A percentile compares a stretch with the other conserved stretches of the same genome.
phyloP scores from a whole-genome alignment of 2,329 filamentous ascomycete species.

The Penicillium brevicompactum region DNA sequence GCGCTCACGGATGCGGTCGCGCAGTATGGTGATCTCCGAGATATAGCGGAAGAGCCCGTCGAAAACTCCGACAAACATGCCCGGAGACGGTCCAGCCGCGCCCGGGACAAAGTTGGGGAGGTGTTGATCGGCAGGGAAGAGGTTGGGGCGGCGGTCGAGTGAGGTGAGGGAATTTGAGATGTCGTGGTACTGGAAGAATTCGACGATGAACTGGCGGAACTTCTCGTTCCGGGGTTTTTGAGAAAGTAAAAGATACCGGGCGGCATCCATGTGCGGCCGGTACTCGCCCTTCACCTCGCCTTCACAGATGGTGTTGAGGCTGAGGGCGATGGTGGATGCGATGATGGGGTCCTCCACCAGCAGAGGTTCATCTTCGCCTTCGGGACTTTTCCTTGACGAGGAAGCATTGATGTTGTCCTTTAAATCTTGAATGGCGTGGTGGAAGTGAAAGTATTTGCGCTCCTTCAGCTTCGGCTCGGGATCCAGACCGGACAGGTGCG shows the following conservation, averaged over 20 bases:
- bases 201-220: slow-evolving; percentile 71
- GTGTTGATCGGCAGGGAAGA: slow-evolving; percentile 55
- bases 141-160: slow-evolving; percentile 55
- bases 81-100: slow-evolving; percentile 47
- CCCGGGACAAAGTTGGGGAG: slow-evolving; percentile 58
- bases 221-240: slow-evolving; percentile 64
- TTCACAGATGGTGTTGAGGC: slow-evolving; percentile 63
- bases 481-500: slow-evolving; percentile 63
- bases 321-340: slow-evolving; percentile 61
- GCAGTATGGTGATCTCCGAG: slow-evolving; percentile 74
- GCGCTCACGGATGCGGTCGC: slow-evolving; percentile 71
- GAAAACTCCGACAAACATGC: slow-evolving; percentile 73
- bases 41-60: slow-evolving; percentile 81
- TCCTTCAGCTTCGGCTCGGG: slow-evolving; percentile 55
- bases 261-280: slow-evolving; percentile 75
- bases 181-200: slow-evolving; percentile 84
- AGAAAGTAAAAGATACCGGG: slow-evolving; percentile 68
- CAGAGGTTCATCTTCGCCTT: slow-evolving; percentile 35
- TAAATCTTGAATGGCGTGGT: slow-evolving; percentile 43
- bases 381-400: slow-evolving; percentile 19
- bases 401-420: slow-evolving; percentile 43
- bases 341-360: slow-evolving; percentile 61
- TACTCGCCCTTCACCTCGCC: slow-evolving; percentile 69
- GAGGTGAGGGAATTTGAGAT: slow-evolving; percentile 61
- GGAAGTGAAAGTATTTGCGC: slow-evolving; percentile 59